Conservation (phyloP, 345 rosid species). For the Pseudoturritis turrita region DNA sequence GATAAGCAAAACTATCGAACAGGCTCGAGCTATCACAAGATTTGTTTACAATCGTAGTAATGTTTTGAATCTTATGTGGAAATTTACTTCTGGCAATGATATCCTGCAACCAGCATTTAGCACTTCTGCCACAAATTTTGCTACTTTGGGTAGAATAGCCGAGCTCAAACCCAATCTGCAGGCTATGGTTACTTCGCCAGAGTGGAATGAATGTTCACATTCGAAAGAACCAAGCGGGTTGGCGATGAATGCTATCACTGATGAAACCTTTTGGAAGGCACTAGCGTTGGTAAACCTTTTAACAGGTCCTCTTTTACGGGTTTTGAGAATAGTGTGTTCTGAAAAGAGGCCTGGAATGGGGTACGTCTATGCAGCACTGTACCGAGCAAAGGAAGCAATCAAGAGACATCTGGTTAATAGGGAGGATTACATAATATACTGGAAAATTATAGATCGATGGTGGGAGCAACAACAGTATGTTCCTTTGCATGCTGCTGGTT, state of each 20-base stretch:
- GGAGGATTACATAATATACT: slow-evolving; percentile 65
- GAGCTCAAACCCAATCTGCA: slow-evolving; percentile 56
- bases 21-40: slow-evolving; percentile 69
- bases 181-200: slow-evolving; percentile 76
- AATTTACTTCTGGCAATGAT: slow-evolving; percentile 62
- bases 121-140: slow-evolving; percentile 61
- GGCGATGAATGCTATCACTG: slow-evolving; percentile 49
- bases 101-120: slow-evolving; percentile 54
- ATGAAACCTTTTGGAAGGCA: slow-evolving; percentile 77
- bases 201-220: slow-evolving; percentile 67
- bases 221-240: slow-evolving; percentile 67
- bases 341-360: slow-evolving; percentile 84
- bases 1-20: slow-evolving; percentile 58
- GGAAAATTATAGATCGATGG: slow-evolving; percentile 75
- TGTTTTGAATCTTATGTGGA: slow-evolving; percentile 69
- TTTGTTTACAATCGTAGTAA: slow-evolving; percentile 60
- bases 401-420: slow-evolving; percentile 62
- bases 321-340: slow-evolving; percentile 46
- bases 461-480: slow-evolving; percentile 62
- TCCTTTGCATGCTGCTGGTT: slow-evolving; percentile 80
- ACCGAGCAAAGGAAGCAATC: slow-evolving; percentile 72
- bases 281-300: slow-evolving; percentile 44
- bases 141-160: slow-evolving; percentile 53
- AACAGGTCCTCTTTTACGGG: slow-evolving; percentile 56
- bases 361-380: slow-evolving; percentile 72